Evolutionary conservation across 2,329 filamentous ascomycete genomes (phyloP).

Genomic region (Colletotrichum lini): DNA sequence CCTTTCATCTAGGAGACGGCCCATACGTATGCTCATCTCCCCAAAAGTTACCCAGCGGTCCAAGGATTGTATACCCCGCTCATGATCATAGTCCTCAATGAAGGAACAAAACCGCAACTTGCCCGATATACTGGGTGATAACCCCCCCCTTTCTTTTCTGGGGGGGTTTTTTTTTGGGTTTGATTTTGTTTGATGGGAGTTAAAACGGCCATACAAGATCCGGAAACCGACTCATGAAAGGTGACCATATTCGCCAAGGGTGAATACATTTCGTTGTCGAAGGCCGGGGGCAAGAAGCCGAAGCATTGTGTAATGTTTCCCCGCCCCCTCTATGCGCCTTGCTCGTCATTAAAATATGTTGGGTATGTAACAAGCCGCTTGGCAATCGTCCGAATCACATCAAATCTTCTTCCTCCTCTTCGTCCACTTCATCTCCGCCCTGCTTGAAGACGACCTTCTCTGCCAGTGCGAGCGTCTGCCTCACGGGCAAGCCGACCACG

Average conservation of each 20-base stretch:
- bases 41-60: too few relatives aligned
- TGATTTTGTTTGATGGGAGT: too few relatives aligned
- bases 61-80: too few relatives aligned
- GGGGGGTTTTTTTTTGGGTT: too few relatives aligned
- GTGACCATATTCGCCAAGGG: background rate
- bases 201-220: background rate
- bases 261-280: background rate
- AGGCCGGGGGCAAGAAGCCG: background rate
- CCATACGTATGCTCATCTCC: background rate
- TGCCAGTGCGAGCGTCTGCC: constrained; percentile 83
- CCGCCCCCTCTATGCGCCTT: constrained; percentile 1
- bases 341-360: background rate
- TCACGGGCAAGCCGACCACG: constrained; percentile 90
- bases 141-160: background rate
- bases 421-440: constrained; percentile 71
- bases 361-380: background rate
- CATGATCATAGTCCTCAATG: background rate
- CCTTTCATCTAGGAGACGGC: too few relatives aligned
- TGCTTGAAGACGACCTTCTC: constrained; percentile 89
- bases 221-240: background rate
- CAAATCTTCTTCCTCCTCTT: constrained; percentile 58
- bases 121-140: background rate
- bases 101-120: background rate
- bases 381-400: constrained; percentile 44
- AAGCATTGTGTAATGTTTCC: background rate